These are phyloP conservation scores for Gossypium gossypioides DNA, from an alignment of 441 rosid species.

Conservation along the genomic window DNA sequence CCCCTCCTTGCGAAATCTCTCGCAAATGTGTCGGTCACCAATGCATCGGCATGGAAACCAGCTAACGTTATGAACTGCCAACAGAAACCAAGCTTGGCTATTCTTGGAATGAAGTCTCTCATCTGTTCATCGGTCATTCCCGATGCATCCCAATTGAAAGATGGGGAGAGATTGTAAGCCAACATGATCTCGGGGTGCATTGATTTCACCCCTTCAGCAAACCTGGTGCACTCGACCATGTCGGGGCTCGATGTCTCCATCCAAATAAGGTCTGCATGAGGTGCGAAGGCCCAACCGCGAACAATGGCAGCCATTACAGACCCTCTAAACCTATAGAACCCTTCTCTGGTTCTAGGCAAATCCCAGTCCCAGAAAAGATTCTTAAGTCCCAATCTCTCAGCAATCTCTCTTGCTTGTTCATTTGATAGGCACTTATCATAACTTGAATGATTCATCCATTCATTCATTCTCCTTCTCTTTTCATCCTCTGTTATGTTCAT, in stretches of 20 bases:
- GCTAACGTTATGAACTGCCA: constrained; percentile 94
- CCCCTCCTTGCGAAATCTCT: constrained; percentile 71
- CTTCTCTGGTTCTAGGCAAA: constrained; percentile 83
- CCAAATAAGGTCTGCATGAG: constrained; percentile 70
- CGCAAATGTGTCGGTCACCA: constrained; percentile 70
- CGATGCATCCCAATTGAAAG: constrained; percentile 90
- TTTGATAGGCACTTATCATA: constrained; percentile 59
- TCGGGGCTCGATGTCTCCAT: constrained; percentile 88
- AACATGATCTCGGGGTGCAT: constrained; percentile 66
- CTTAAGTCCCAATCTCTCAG: constrained; percentile 53
- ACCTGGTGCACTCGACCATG: constrained; percentile 58
- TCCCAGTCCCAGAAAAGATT: constrained; percentile 96
- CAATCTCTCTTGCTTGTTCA: constrained; percentile 58
- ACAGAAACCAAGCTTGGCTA: constrained; percentile 67
- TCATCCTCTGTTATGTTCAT: constrained; percentile 48
- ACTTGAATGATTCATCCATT: constrained; percentile 59
- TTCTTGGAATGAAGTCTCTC: constrained; percentile 74
- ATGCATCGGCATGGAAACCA: constrained; percentile 88
- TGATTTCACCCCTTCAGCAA: constrained; percentile 61
- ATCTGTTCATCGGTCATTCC: constrained; percentile 74
- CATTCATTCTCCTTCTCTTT: constrained; percentile 46
- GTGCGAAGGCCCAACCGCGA: constrained; percentile 79
- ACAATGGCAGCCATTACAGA: constrained; percentile 69
- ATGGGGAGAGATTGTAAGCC: constrained; percentile 84
- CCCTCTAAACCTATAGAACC: constrained; percentile 80